phyloP scores from a whole-genome alignment of 176 grass and related monocot genomes.

The Carex kokanica region DNA sequence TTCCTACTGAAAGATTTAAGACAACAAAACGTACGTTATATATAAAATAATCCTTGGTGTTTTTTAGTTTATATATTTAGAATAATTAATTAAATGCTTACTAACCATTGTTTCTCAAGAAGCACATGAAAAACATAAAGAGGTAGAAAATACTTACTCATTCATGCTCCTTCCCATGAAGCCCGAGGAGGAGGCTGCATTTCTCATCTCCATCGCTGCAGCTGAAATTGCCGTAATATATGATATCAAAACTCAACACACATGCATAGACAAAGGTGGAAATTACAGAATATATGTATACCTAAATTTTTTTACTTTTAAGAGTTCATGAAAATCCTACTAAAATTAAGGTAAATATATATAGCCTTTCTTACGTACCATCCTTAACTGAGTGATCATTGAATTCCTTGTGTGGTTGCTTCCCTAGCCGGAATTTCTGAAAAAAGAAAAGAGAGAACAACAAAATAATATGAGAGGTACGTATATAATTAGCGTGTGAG shows the following conservation, averaged over 20 bases:
- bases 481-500: neutral
- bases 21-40: neutral
- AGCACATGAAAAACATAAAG: neutral
- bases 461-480: neutral
- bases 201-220: constrained; percentile 65
- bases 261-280: neutral
- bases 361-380: constrained; percentile 31
- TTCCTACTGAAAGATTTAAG: constrained; percentile 55
- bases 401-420: constrained; percentile 95
- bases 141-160: constrained; percentile 49
- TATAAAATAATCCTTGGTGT: constrained; percentile 1
- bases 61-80: neutral
- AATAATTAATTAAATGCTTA: constrained; percentile 20
- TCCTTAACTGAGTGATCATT: constrained; percentile 74
- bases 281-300: neutral
- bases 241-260: neutral
- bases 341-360: neutral
- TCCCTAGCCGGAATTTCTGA: constrained; percentile 96
- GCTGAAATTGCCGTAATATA: constrained; percentile 24
- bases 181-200: constrained; percentile 67
- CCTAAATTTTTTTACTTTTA: too few species aligned
- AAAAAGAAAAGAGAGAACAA: constrained; percentile 23
- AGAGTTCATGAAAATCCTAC: too few species aligned
- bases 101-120: neutral
- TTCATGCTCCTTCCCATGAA: constrained; percentile 80